phyloP scores from a whole-genome alignment of 2,329 filamentous ascomycete species.

The Westerdykella sp. region DNA sequence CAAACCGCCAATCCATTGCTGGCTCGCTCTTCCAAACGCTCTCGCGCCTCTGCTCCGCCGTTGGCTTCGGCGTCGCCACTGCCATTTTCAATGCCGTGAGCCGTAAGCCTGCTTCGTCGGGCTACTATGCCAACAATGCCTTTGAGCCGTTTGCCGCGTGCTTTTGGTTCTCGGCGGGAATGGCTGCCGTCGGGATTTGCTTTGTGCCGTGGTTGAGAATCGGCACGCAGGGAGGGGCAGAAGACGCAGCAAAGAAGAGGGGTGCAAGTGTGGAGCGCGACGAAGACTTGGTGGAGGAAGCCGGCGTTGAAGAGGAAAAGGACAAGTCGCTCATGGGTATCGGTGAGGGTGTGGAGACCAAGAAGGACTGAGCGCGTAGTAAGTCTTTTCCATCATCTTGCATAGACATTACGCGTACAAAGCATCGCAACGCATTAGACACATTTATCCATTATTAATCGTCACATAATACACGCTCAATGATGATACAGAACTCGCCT shows the following conservation, averaged over 20 bases:
- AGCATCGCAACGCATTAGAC: too few relatives aligned
- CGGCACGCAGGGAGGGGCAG: constrained; percentile 47
- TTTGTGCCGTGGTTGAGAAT: constrained; percentile 50
- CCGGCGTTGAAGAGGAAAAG: too few relatives aligned
- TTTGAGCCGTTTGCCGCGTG: constrained; percentile 48
- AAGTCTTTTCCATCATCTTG: too few relatives aligned
- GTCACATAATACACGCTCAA: too few relatives aligned
- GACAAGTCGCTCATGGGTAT: too few relatives aligned
- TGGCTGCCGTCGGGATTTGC: constrained; percentile 41
- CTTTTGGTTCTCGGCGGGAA: constrained; percentile 46
- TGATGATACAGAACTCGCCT: too few relatives aligned
- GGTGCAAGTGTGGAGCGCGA: not conserved
- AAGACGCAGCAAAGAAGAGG: constrained; percentile 8
- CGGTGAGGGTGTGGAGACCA: too few relatives aligned
- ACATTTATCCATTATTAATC: too few relatives aligned
- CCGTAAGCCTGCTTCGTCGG: constrained; percentile 21
- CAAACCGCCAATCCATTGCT: constrained; percentile 58
- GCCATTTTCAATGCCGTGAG: constrained; percentile 50
- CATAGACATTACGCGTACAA: too few relatives aligned
- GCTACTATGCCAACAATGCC: constrained; percentile 40
- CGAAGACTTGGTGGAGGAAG: too few relatives aligned
- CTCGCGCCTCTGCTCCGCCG: constrained; percentile 53
- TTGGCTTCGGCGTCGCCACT: constrained; percentile 57
- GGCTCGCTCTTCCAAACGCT: constrained; percentile 64
- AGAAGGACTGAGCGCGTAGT: too few relatives aligned